Base-by-base conservation (phyloP, 2,329 filamentous ascomycete genomes). In the Sphaerostilbella broomeana region DNA sequence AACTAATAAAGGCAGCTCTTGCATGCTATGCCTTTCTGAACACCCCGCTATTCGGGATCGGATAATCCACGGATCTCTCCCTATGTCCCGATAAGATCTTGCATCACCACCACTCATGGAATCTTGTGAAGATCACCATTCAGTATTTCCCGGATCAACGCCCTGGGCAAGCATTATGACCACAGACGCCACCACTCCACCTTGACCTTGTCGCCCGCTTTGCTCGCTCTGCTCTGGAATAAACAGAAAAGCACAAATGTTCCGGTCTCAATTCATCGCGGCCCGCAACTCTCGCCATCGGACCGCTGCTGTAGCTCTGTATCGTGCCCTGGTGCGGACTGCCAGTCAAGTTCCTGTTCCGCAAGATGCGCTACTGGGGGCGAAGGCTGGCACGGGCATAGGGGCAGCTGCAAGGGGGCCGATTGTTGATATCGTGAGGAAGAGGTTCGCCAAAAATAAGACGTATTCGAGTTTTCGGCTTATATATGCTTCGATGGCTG, bases 321-420 rank as follows among this genome's bases (percentile, higher is more conserved):
- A 82, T 63, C 74, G 81, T 46, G 78, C 82, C 24, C 74, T 90
- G 40, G 63, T 87, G 37, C 69, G 69, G 46, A 72, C 77, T 60
- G 77, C 70, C 43, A 58, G 64, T 20, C 64, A 60, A 27, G 61
- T 83, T 22, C 62, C 70, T 1, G 61, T 85, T 2, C 70, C 75
- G 2, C 51, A 65, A 53, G 64, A 75, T 32, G 35, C 54, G 4
- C 46, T 52, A 21, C 52, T 51, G 8, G 29, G 25, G 19, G 9
- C 33, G 22, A 15, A 16, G 25, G 5, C 12, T 6, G 22, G 22
- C 7, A 25, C 7, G 22, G n/a, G n/a, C n/a, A 27, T 13, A 54
- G 53, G 42, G 61, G 11, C 25, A n/a, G n/a, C n/a, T n/a, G 16
- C 40, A 4, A 35, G 37, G 7, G 47, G 69, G 41, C 73, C 76